Evolutionary conservation across 2,329 filamentous ascomycete genomes (phyloP).

Genomic region (Ampelomyces quisqualis): DNA sequence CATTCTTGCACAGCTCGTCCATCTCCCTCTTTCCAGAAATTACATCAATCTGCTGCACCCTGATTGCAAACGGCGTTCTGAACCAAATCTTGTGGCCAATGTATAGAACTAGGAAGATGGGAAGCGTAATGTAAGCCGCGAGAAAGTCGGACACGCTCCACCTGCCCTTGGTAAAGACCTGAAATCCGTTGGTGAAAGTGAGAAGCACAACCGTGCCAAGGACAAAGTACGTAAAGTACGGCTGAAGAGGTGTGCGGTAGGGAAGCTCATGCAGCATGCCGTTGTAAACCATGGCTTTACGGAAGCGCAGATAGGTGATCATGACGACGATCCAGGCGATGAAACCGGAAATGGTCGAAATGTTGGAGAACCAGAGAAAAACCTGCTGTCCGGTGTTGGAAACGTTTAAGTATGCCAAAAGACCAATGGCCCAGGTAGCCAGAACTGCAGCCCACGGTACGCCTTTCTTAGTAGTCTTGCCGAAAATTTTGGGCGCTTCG

Average conservation of each 20-base stretch:
- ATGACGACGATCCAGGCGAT: constrained; percentile 59
- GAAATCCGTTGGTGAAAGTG: constrained; percentile 41
- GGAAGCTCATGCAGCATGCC: constrained; percentile 59
- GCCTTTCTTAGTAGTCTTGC: constrained; percentile 49
- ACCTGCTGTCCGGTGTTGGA: constrained; percentile 49
- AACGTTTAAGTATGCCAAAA: constrained; percentile 54
- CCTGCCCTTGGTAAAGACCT: constrained; percentile 56
- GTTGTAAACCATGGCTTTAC: constrained; percentile 49
- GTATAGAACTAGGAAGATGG: constrained; percentile 40
- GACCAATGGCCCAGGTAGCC: constrained; percentile 45
- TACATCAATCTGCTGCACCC: constrained; percentile 34
- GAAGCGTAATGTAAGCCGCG: constrained; percentile 52
- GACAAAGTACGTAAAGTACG: constrained; percentile 61
- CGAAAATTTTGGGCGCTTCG: constrained; percentile 55
- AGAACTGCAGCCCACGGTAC: constrained; percentile 46
- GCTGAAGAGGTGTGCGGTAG: constrained; percentile 51
- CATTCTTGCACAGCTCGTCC: constrained; percentile 39
- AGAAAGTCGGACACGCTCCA: constrained; percentile 54
- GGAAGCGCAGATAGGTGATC: constrained; percentile 63
- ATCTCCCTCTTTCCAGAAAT: constrained; percentile 40
- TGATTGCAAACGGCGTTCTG: constrained; percentile 31
- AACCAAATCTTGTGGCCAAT: constrained; percentile 39
- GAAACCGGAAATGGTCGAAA: constrained; percentile 61
- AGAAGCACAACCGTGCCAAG: constrained; percentile 49
- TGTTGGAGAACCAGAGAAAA: constrained; percentile 71